These are phyloP conservation scores for Candida wancherniae DNA, from an alignment of 805 yeast genomes.

Conservation along the genomic window DNA sequence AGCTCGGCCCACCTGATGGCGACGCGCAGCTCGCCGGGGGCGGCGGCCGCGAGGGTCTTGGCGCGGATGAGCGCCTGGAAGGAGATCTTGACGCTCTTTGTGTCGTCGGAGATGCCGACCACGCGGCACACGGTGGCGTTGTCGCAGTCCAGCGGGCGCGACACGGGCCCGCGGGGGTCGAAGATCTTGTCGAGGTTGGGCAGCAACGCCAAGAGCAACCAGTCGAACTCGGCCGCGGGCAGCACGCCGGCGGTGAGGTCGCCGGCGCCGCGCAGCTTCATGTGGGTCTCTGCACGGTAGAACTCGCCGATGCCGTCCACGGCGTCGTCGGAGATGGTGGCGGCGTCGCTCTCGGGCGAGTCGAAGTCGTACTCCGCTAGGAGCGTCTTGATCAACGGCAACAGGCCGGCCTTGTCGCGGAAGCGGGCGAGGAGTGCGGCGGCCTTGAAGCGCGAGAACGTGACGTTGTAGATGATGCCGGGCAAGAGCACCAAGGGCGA, in stretches of 20 bases:
- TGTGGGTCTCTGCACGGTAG: conserved; percentile 8
- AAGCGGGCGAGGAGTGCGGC: conserved; percentile 43
- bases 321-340: conserved; percentile 27
- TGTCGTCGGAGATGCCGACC: conserved; percentile 42
- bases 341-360: conserved; percentile 6
- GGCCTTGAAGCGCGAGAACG: conserved; percentile 45
- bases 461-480: conserved; percentile 58
- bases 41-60: conserved; percentile 9
- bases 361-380: conserved; percentile 34
- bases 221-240: conserved; percentile 25
- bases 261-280: conserved; percentile 1
- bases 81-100: conserved; percentile 41
- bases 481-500: conserved; percentile 51
- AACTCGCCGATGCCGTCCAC: conserved; percentile 27
- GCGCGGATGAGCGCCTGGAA: conserved; percentile 50
- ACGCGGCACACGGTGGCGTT: conserved; percentile 44
- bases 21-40: conserved; percentile 23
- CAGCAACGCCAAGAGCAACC: conserved; percentile 33
- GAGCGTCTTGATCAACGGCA: conserved; percentile 28
- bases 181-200: conserved; percentile 31
- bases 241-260: not conserved
- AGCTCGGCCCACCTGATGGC: conserved; percentile 22
- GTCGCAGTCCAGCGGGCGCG: conserved; percentile 3
- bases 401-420: conserved; percentile 22
- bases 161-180: conserved; percentile 13